Conservation (phyloP, 2,329 filamentous ascomycete species). For the Colletotrichum costaricense region DNA sequence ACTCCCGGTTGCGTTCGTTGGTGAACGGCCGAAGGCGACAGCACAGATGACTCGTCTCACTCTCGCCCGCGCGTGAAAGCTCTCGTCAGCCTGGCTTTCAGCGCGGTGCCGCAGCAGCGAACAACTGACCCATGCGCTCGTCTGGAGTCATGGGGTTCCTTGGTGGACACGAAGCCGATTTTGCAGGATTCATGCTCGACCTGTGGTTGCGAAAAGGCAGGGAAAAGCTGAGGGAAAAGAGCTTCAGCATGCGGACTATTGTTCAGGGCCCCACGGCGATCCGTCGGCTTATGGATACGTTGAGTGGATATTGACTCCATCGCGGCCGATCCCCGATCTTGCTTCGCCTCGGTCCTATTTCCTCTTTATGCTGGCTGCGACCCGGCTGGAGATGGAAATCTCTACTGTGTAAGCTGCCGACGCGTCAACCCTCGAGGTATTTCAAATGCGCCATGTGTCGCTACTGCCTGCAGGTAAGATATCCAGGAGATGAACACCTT, state of each 20-base stretch:
- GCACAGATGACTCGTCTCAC: slow-evolving; percentile 1
- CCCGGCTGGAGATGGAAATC: not conserved
- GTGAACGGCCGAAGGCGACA: not conserved
- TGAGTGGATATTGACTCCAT: not conserved
- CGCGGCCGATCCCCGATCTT: slow-evolving; percentile 20
- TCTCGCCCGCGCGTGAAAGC: not conserved
- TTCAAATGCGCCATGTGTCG: slow-evolving; percentile 1
- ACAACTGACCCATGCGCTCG: slow-evolving; percentile 5
- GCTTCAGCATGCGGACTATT: not conserved
- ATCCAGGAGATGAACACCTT: not conserved
- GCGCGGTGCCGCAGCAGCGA: not conserved
- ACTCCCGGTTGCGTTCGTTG: not conserved
- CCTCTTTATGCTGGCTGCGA: slow-evolving; percentile 15
- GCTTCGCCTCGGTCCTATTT: slow-evolving; percentile 1
- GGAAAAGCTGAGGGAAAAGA: not conserved
- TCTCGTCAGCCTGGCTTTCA: not conserved
- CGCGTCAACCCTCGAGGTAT: slow-evolving; percentile 1
- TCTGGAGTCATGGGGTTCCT: not conserved
- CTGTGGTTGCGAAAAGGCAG: not conserved
- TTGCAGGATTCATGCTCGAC: slow-evolving; percentile 18
- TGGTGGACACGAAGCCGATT: not conserved
- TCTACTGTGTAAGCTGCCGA: not conserved
- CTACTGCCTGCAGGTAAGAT: not conserved
- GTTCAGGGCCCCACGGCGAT: slow-evolving; percentile 14
- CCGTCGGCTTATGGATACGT: slow-evolving; percentile 10